phyloP scores from a whole-genome alignment of 1,284 basidiomycete genomes.

The Cryptococcus floricola region DNA sequence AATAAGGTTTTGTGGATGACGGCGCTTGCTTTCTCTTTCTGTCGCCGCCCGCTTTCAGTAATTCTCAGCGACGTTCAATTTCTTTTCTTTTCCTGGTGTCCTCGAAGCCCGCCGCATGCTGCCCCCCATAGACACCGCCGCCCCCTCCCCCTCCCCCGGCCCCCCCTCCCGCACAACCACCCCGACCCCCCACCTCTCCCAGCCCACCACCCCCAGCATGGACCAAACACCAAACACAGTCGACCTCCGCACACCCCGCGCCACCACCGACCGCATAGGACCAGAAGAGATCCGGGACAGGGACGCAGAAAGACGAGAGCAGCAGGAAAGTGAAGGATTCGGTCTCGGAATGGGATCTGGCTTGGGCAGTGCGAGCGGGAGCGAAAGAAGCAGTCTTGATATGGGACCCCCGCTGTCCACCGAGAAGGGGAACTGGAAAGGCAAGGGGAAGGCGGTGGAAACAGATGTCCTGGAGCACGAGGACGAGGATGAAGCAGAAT shows the following conservation, averaged over 20 bases:
- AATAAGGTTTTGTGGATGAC: too few relatives aligned
- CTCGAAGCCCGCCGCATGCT: too few relatives aligned
- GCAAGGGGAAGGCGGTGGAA: slow-evolving; percentile 8
- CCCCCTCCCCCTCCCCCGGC: too few relatives aligned
- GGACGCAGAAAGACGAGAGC: not conserved
- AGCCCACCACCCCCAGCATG: slow-evolving; percentile 24
- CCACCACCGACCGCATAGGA: not conserved
- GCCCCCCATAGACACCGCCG: too few relatives aligned
- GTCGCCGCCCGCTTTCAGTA: too few relatives aligned
- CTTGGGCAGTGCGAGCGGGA: not conserved
- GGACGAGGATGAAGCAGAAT: slow-evolving; percentile 4
- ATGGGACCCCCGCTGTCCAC: not conserved
- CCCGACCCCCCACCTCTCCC: slow-evolving; percentile 25
- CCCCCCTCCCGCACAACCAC: not conserved
- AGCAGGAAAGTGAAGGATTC: not conserved
- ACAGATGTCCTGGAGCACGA: not conserved
- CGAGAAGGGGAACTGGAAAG: slow-evolving; percentile 7
- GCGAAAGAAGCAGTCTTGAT: slow-evolving; percentile 1
- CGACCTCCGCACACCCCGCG: slow-evolving; percentile 20
- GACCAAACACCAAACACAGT: slow-evolving; percentile 22
- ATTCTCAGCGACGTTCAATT: too few relatives aligned
- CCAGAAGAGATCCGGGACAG: not conserved
- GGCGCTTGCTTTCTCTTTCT: too few relatives aligned
- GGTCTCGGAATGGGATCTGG: not conserved
- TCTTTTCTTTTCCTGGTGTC: too few relatives aligned